phyloP scores from a whole-genome alignment of 2,329 filamentous ascomycete species.

The Paecilomyces formosus region DNA sequence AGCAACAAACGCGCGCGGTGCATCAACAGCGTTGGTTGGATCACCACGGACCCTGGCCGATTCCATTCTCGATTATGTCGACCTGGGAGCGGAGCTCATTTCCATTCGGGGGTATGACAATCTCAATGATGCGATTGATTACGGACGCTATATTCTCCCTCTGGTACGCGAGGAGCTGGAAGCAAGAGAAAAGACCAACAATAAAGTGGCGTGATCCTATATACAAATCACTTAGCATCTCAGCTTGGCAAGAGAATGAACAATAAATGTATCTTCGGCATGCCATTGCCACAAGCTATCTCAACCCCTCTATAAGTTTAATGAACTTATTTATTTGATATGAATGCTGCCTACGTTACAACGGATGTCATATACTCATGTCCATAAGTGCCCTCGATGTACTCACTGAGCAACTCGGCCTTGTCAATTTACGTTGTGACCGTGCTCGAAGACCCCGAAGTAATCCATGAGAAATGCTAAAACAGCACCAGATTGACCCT shows the following conservation, averaged over 20 bases:
- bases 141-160: conserved; percentile 50
- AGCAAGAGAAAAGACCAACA: background rate
- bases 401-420: no score
- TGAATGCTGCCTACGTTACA: no score
- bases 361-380: no score
- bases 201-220: background rate
- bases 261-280: background rate
- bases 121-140: conserved; percentile 53
- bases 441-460: no score
- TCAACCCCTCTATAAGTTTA: no score
- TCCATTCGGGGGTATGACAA: conserved; percentile 57
- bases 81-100: conserved; percentile 50
- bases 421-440: no score
- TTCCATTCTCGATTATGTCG: conserved; percentile 51
- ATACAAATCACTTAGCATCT: background rate
- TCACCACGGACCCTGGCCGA: conserved; percentile 47
- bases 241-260: background rate
- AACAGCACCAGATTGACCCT: no score
- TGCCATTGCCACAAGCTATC: no score
- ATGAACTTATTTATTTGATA: no score
- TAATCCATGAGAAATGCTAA: no score
- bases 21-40: conserved; percentile 53
- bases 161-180: conserved; percentile 28
- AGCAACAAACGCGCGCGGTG: conserved; percentile 52
- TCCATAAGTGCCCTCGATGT: no score